phyloP scores from a whole-genome alignment of 2,329 filamentous ascomycete species.

The Penicillium sp. region DNA sequence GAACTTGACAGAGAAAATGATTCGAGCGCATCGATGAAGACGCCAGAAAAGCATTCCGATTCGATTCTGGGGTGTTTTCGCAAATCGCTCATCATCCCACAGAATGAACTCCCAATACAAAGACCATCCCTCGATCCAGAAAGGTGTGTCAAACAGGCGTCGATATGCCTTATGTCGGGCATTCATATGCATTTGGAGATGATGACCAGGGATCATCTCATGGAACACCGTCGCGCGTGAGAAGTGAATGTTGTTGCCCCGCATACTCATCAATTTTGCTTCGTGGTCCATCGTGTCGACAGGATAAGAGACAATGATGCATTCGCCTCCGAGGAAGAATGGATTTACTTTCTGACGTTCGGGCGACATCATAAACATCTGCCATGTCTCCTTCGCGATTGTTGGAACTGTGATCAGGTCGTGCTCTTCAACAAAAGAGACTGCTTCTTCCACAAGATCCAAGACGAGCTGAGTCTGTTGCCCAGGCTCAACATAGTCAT shows the following conservation, averaged over 20 bases:
- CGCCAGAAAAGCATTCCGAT: constrained; percentile 62
- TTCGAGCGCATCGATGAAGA: constrained; percentile 61
- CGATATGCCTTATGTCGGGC: constrained; percentile 51
- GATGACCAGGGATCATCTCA: constrained; percentile 56
- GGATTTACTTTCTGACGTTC: constrained; percentile 55
- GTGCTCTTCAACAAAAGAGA: constrained; percentile 53
- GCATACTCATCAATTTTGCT: constrained; percentile 59
- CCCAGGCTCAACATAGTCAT: constrained; percentile 53
- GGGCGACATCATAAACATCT: constrained; percentile 58
- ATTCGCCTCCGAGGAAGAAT: constrained; percentile 58
- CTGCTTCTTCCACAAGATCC: constrained; percentile 52
- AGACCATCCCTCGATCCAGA: constrained; percentile 62
- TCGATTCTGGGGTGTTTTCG: constrained; percentile 50
- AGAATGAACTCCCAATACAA: constrained; percentile 62
- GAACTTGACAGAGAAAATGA: constrained; percentile 56
- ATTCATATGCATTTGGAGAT: constrained; percentile 49
- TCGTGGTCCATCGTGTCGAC: constrained; percentile 35
- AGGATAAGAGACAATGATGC: constrained; percentile 59
- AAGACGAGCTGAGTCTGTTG: constrained; percentile 54
- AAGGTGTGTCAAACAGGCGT: constrained; percentile 55
- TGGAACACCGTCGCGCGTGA: constrained; percentile 60
- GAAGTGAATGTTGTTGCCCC: constrained; percentile 59
- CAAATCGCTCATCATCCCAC: constrained; percentile 55
- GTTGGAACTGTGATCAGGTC: constrained; percentile 56
- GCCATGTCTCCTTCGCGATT: constrained; percentile 54